Evolutionary conservation across 768 basidiomycete genomes (phyloP), one percentile per base, ranked within the genome.

Genomic region (Suillus sp.): DNA sequence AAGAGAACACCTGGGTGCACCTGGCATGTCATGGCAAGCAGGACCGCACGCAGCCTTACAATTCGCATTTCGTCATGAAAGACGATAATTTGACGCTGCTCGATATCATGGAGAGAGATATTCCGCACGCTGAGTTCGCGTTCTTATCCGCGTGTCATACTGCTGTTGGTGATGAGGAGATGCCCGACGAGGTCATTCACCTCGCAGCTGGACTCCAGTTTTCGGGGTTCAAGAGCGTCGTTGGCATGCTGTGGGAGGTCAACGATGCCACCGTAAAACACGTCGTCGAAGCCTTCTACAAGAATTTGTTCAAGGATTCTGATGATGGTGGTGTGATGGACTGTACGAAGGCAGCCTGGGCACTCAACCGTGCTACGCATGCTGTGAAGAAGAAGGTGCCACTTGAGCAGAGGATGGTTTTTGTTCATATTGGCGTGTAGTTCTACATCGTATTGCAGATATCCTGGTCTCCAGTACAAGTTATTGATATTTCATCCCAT

Each of bases 191-290:
- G 51, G 60, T 61, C 3, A 54, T 71, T 7, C 71, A 72, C 43
- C 63, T 72, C 10, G 70, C 70, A n/a, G 66, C 71, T 16, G 70
- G 68, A 5, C 59, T 72, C 64, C 63, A 70, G 40, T 61, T 67
- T n/a, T 43, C 42, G 0, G 42, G 42, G 42, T 43, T 43, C 42
- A 43, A 43, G 20, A 43, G 42, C 42, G 20, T 43, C 20, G 9
- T 43, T 10, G 42, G 42, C 3, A 43, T 20, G 3, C 9, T 43
- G 20, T 43, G 42, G 71, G 64, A 60, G 25, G 63, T 64, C 16
- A 30, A 47, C 25, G 63, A 64, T 35, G 27, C 42, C 13, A 48
- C 55, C 16, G 63, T 42, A 25, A 11, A 53, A 5, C 27, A 34
- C 45, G 11, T 25, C 11, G 22, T 20, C 4, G 20, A 60, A 38